These are phyloP conservation scores for Ramularia endophylla DNA, from an alignment of 2,329 filamentous ascomycete genomes.

Conservation along the genomic window DNA sequence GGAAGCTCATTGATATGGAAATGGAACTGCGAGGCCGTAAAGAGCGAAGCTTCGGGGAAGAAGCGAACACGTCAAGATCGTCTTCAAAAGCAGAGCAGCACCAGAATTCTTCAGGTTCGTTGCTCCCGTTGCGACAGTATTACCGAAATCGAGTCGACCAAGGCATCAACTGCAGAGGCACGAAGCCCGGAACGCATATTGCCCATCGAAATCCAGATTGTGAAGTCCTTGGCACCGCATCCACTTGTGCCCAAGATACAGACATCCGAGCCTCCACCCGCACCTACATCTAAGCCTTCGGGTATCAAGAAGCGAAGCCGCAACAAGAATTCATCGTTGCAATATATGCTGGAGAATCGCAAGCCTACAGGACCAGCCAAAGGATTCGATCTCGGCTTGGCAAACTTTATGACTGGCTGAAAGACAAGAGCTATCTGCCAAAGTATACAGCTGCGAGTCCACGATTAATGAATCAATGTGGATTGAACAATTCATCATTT, in stretches of 20 bases:
- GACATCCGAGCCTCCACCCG: constrained; percentile 20
- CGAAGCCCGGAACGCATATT: background rate
- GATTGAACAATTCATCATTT: no score
- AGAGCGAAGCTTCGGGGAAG: background rate
- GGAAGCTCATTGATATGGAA: constrained; percentile 56
- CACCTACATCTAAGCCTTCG: constrained; percentile 14
- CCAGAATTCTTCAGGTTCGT: constrained; percentile 4
- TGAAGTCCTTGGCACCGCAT: background rate
- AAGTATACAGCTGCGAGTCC: no score
- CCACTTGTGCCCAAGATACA: background rate
- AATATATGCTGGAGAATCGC: constrained; percentile 54
- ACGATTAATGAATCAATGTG: no score
- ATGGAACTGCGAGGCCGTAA: constrained; percentile 11
- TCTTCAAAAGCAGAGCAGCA: background rate
- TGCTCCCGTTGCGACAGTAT: constrained; percentile 9
- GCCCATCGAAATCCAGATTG: background rate
- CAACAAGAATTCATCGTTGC: constrained; percentile 54
- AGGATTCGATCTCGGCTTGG: constrained; percentile 32
- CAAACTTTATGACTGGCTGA: constrained; percentile 36
- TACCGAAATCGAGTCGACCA: constrained; percentile 1
- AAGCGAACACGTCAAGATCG: constrained; percentile 7
- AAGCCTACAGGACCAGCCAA: constrained; percentile 15
- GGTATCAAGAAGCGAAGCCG: constrained; percentile 62
- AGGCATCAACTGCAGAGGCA: background rate
- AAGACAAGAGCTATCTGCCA: background rate